Base-by-base conservation (phyloP, 352 stramenopile species). In the Globisporangium echinulatum region DNA sequence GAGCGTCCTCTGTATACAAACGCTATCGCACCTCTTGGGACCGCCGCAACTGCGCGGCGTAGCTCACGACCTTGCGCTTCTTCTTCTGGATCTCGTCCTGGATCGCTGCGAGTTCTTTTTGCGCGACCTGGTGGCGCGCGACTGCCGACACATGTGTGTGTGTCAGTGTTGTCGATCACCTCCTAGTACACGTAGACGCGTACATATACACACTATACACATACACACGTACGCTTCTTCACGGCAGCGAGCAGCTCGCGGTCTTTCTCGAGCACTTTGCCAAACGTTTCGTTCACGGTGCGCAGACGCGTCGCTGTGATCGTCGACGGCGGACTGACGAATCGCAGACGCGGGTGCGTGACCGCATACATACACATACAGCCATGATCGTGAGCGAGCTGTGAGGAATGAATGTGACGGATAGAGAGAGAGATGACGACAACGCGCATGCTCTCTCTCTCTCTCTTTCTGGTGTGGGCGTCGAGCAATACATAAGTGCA, bases 241-340 rank as follows among this genome's bases (percentile, higher is more conserved):
- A 92, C 75, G 17, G 79, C 71, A 4, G 75, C 49, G 9, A 92
- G 64, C 33, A 94, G 58, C n/a, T 81, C 71, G 1, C 82, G 74
- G 57, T 94, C 84, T 56, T 90, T 92, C 51, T 88, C 79, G 54
- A 94, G 66, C 50, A 85, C 79, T 54, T 87, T 85, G 46, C 69
- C 54, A 56, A 94, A 90, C 54, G 75, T 88, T 57, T 89, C 81
- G 58, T 89, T 86, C 51, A 90, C 83, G 7, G 78, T 89, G 44
- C 79, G 80, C 56, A 93, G 62, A 38, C 82, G 80, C 59, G 78
- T 82, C 51, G 77, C 66, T 2, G 81, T 90, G 63, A 90, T 91
- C 7, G 81, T 90, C 17, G 84, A 89, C 11, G 82, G 82, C 17
- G 82, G 82, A 0, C 81, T 90, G 42, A 19, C 50, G 17, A 11